phyloP scores from a whole-genome alignment of 768 basidiomycete genomes.

The Phanerochaete sordida region DNA sequence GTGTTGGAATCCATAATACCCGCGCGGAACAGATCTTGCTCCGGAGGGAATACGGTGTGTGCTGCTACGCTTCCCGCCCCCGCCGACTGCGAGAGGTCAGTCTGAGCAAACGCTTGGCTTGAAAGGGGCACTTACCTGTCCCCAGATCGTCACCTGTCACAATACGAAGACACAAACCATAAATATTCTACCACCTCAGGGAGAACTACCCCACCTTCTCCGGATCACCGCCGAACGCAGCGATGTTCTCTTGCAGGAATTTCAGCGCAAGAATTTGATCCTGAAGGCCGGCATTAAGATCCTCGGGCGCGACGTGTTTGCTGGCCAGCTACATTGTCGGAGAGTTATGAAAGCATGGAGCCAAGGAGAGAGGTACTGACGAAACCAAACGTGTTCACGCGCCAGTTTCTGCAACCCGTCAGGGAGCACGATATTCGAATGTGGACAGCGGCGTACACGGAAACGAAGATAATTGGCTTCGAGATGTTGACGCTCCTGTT shows the following conservation, averaged over 20 bases:
- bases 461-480: slow-evolving; percentile 56
- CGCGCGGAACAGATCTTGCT: slow-evolving; percentile 42
- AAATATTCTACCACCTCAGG: no score
- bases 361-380: slow-evolving; percentile 27
- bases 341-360: neutral
- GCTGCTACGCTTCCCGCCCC: slow-evolving; percentile 48
- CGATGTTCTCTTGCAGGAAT: slow-evolving; percentile 66
- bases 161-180: neutral
- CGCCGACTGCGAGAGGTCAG: slow-evolving; percentile 35
- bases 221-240: slow-evolving; percentile 42
- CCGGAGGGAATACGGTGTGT: slow-evolving; percentile 41
- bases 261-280: slow-evolving; percentile 55
- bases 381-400: slow-evolving; percentile 56
- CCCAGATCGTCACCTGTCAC: neutral
- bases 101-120: neutral
- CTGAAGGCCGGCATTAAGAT: slow-evolving; percentile 36
- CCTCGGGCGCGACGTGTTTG: slow-evolving; percentile 37
- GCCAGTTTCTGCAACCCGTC: slow-evolving; percentile 42
- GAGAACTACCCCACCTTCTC: no score
- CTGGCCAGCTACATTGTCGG: slow-evolving; percentile 42
- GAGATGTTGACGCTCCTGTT: slow-evolving; percentile 42
- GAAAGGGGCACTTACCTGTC: neutral
- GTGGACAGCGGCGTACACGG: slow-evolving; percentile 10
- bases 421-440: neutral
- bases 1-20: slow-evolving; percentile 50